These are phyloP conservation scores for Aspergillus quadricinctus DNA, from an alignment of 2,329 filamentous ascomycete genomes.

Conservation along the genomic window DNA sequence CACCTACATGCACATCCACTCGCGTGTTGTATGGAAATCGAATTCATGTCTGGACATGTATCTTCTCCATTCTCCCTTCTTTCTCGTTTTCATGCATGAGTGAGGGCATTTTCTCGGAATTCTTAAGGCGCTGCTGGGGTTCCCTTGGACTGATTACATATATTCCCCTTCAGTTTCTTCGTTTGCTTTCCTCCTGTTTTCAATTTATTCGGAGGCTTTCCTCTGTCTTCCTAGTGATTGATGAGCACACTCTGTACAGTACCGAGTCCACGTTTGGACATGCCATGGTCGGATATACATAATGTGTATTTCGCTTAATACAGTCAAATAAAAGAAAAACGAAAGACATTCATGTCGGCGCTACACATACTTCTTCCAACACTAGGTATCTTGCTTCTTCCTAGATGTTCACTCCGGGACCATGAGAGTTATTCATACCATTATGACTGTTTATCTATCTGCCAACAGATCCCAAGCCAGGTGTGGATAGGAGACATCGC, in stretches of 20 bases:
- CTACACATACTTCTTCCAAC: background rate
- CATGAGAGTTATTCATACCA: background rate
- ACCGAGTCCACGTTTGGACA: background rate
- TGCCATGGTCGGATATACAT: too few relatives aligned
- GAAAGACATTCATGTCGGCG: background rate
- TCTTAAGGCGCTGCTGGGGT: background rate
- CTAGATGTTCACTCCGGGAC: background rate
- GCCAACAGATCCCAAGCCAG: background rate
- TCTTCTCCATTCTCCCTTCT: background rate
- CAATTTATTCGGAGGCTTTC: background rate
- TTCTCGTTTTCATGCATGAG: background rate
- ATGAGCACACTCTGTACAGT: background rate
- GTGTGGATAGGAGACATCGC: background rate
- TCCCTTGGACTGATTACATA: background rate
- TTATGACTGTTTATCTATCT: background rate
- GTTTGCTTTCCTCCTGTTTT: background rate
- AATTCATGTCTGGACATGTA: background rate
- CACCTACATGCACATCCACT: background rate
- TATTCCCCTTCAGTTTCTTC: background rate
- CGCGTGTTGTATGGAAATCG: background rate
- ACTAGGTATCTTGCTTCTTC: background rate
- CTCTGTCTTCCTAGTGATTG: background rate
- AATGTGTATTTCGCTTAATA: background rate
- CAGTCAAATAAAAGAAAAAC: background rate
- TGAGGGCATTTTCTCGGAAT: background rate